Percentiles rank a stretch among this genome's conserved stretches.
Evolutionary conservation across 257 asterid species (phyloP).

Genomic region (Solanum chilense): DNA sequence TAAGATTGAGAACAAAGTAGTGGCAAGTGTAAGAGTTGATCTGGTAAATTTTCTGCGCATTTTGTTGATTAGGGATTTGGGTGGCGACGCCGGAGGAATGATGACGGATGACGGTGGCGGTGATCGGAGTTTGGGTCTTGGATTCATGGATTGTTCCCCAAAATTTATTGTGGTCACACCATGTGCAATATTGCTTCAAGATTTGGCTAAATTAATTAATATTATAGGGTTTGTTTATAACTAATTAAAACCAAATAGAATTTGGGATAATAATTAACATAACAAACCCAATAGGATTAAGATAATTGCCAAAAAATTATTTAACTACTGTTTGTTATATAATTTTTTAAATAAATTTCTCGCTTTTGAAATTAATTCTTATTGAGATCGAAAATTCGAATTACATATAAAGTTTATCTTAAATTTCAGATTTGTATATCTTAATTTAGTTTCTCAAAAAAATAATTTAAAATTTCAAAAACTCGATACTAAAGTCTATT

Average conservation of each 20-base stretch:
- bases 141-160: conserved; percentile 3
- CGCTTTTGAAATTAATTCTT: not conserved
- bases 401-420: not conserved
- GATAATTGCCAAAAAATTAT: not conserved
- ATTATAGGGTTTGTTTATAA: not conserved
- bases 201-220: not conserved
- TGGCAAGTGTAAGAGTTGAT: conserved; percentile 43
- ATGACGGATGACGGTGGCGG: not conserved
- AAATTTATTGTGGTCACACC: not conserved
- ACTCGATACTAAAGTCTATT: not conserved
- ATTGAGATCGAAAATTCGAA: not conserved
- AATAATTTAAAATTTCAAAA: fast-evolving
- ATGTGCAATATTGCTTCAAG: not conserved
- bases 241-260: not conserved
- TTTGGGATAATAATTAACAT: not conserved
- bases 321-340: too few relatives aligned
- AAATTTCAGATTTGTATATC: not conserved
- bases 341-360: too few relatives aligned
- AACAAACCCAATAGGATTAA: not conserved
- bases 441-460: too few relatives aligned
- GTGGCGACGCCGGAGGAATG: not conserved
- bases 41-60: conserved; percentile 55
- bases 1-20: conserved; percentile 28
- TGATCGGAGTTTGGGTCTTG: conserved; percentile 21
- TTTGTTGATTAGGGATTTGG: conserved; percentile 12